These are phyloP conservation scores for Coniochaeta sp. DNA, from an alignment of 2,329 filamentous ascomycete genomes.

Conservation along the genomic window DNA sequence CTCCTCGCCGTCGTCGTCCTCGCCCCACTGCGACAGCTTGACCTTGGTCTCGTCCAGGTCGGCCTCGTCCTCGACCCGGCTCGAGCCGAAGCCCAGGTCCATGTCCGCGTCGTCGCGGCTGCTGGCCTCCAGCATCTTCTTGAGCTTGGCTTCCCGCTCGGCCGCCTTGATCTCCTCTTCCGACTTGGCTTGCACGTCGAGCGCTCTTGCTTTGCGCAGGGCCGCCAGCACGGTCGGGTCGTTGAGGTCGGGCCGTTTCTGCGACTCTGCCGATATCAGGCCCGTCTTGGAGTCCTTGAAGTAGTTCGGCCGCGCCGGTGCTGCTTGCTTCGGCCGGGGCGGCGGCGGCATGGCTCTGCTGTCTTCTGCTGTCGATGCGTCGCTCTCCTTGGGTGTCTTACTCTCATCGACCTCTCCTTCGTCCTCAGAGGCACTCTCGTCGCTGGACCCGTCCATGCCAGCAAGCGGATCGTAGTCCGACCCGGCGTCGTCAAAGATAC, in stretches of 20 bases:
- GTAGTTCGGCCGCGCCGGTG: slow-evolving; percentile 44
- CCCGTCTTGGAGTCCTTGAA: slow-evolving; percentile 52
- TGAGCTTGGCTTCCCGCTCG: slow-evolving; percentile 58
- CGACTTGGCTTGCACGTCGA: slow-evolving; percentile 40
- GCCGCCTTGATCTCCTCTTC: slow-evolving; percentile 33
- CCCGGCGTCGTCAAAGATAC: slow-evolving; percentile 60
- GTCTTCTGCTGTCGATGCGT: slow-evolving; percentile 11
- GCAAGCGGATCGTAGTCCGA: slow-evolving; percentile 63
- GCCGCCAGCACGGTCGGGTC: slow-evolving; percentile 79
- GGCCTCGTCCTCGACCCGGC: slow-evolving; percentile 79
- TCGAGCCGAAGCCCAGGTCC: slow-evolving; percentile 90
- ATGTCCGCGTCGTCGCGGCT: slow-evolving; percentile 84
- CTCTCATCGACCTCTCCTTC: slow-evolving; percentile 14
- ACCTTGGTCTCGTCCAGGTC: slow-evolving; percentile 65
- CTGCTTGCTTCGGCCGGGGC: slow-evolving; percentile 23
- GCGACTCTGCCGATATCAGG: slow-evolving; percentile 44
- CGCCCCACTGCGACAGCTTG: slow-evolving; percentile 61
- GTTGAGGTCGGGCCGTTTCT: slow-evolving; percentile 48
- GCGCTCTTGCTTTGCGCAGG: slow-evolving; percentile 72
- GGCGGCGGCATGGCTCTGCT: slow-evolving; percentile 37
- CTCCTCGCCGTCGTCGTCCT: slow-evolving; percentile 42
- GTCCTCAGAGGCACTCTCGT: slow-evolving; percentile 30
- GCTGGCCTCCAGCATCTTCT: slow-evolving; percentile 64
- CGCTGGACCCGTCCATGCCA: slow-evolving; percentile 43
- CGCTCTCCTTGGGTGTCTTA: slow-evolving; percentile 9